Conservation (phyloP, 1,139 yeast genomes). For the Sugiyamaella xylanicola region DNA sequence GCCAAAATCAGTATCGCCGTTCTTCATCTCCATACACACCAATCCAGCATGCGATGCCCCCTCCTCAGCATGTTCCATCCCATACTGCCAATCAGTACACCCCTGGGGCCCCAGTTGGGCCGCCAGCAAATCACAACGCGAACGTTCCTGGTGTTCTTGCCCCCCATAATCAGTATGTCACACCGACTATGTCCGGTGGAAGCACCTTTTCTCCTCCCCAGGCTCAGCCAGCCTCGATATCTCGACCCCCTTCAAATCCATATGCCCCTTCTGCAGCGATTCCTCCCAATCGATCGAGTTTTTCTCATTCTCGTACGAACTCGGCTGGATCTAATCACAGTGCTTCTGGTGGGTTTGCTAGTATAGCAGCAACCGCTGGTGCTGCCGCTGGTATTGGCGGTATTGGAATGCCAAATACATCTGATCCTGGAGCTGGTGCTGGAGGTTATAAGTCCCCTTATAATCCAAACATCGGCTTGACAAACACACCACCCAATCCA, state of each 20-base stretch:
- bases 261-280: constrained; percentile 16
- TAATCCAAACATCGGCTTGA: constrained; percentile 5
- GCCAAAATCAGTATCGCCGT: not conserved
- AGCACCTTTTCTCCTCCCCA: constrained; percentile 18
- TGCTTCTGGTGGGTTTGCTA: not conserved
- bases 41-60: constrained; percentile 6
- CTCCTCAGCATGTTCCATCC: constrained; percentile 11
- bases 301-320: constrained; percentile 20
- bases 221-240: constrained; percentile 29
- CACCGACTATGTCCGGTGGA: constrained; percentile 14
- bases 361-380: not conserved
- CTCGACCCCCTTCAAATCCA: constrained; percentile 21
- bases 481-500: constrained; percentile 15
- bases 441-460: constrained; percentile 11
- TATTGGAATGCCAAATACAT: not conserved
- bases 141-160: not conserved
- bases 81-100: not conserved
- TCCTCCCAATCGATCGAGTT: constrained; percentile 8
- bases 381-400: not conserved
- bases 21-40: constrained; percentile 5
- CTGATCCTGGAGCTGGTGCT: not conserved
- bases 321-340: constrained; percentile 20
- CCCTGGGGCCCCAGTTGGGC: not conserved
- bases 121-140: not conserved
- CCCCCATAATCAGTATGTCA: constrained; percentile 23